Conservation (phyloP, 139 green algal species). For the Chlamydomonas asymmetrica region DNA sequence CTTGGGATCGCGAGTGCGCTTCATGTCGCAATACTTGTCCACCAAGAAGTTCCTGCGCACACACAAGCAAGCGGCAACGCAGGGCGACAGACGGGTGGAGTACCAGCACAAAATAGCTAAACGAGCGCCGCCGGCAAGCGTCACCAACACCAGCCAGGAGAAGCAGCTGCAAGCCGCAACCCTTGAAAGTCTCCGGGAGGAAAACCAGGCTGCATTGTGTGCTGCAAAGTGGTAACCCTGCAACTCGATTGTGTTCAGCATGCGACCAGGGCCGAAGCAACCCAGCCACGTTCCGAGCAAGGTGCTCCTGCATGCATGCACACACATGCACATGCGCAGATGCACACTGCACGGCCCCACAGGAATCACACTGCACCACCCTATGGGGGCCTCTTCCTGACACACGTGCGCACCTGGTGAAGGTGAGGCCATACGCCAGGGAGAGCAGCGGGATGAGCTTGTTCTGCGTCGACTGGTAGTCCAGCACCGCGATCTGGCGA, state of each 20-base stretch:
- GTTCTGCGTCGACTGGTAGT: constrained; percentile 79
- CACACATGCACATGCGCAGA: background rate
- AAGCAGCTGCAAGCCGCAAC: too few species aligned
- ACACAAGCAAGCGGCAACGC: background rate
- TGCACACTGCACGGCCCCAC: too few species aligned
- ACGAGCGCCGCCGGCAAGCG: too few species aligned
- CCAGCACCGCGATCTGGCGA: constrained; percentile 63
- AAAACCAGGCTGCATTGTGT: background rate
- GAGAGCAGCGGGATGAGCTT: constrained; percentile 80
- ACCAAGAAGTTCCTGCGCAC: constrained; percentile 12
- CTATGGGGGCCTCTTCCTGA: too few species aligned
- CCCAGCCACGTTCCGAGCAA: too few species aligned
- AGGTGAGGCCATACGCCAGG: constrained; percentile 74
- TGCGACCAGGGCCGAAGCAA: too few species aligned
- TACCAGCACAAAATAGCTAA: too few species aligned
- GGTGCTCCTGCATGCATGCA: background rate
- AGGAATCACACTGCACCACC: too few species aligned
- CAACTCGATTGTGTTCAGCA: too few species aligned
- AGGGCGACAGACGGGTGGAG: too few species aligned
- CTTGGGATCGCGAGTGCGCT: constrained; percentile 64
- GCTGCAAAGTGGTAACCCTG: background rate
- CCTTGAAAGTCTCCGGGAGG: background rate
- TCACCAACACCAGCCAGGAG: too few species aligned
- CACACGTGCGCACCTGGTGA: constrained; percentile 61
- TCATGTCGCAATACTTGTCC: constrained; percentile 70